Evolutionary conservation across 2,329 filamentous ascomycete species (phyloP).

Genomic region (Aspergillus sp.): DNA sequence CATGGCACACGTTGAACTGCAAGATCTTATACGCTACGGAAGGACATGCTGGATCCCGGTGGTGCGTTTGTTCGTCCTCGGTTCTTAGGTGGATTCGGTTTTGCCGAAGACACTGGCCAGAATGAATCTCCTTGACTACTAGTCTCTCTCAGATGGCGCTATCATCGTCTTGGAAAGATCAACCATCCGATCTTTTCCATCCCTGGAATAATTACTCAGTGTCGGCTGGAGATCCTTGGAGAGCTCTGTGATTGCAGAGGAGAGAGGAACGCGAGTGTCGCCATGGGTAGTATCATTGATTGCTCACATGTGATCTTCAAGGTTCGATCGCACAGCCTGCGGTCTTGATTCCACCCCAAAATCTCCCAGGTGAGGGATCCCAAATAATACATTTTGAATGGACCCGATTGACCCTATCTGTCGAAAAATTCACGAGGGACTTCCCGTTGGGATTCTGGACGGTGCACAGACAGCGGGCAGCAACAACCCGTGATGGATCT

Average conservation of each 20-base stretch:
- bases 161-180: constrained; percentile 9
- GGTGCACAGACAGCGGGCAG: constrained; percentile 18
- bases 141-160: constrained; percentile 6
- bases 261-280: too few species aligned
- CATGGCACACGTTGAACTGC: constrained; percentile 4
- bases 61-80: constrained; percentile 3
- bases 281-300: too few species aligned
- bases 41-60: constrained; percentile 1
- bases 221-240: too few species aligned
- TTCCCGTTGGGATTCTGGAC: neutral
- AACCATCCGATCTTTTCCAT: constrained; percentile 14
- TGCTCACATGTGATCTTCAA: too few species aligned
- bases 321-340: too few species aligned
- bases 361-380: too few species aligned
- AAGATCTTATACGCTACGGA: constrained; percentile 5
- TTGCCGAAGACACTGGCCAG: neutral
- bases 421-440: neutral
- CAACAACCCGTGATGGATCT: constrained; percentile 17
- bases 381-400: neutral
- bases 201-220: neutral
- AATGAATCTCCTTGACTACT: neutral
- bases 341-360: too few species aligned
- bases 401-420: neutral
- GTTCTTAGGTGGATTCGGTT: neutral
- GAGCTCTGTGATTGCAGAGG: too few species aligned